Base-by-base conservation (phyloP, 2,329 filamentous ascomycete species). In the Cadophora luteo-olivacea region DNA sequence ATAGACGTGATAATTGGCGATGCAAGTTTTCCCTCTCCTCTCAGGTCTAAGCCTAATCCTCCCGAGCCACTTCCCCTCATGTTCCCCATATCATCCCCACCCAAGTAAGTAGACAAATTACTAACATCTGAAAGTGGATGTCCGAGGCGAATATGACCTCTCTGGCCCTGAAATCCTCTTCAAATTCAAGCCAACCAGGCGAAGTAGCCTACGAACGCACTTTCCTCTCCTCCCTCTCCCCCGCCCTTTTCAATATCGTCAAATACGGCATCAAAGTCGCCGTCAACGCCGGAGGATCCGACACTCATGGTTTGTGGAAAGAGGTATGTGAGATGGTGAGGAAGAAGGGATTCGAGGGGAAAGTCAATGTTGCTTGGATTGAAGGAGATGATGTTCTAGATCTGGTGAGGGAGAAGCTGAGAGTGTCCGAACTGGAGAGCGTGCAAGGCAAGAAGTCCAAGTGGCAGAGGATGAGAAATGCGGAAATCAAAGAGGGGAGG, bases 251-350 rank as follows among this genome's bases (percentile, higher is more conserved):
- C 4, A 74, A 84, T 6, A 78, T 87, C 29, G 80, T 80, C 0
- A 76, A 81, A 61, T 80, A 84, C 66, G 72, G 78, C 0, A 86
- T 86, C 75, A 84, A 84, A 69, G 79, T 87, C 16, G 79, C 85
- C 41, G 79, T 86, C 54, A 87, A 87, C 74, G 85, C 85, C 4
- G 86, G 86, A 2, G 84, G 82, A 3, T 79, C 83, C n/a, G 84
- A 87, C 71, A 84, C 84, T 0, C 78, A 80, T 66, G 64, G 60
- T 1, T 36, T 71, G 49, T 54, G 4, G 16, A 79, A 80, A 64
- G 82, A 80, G 0, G 73, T 87, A 22, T 81, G 81, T 0, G 29
- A 67, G 45, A 52, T 69, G 49, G 51, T 70, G 4, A 45, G n/a
- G 14, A 52, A 60, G 29, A 41, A 64, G 22, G 66, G 64, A 2